Percentiles rank a stretch among this genome's conserved stretches.
phyloP scores from a whole-genome alignment of 345 rosid genomes.

The rapeseed (Brassica napus) region DNA sequence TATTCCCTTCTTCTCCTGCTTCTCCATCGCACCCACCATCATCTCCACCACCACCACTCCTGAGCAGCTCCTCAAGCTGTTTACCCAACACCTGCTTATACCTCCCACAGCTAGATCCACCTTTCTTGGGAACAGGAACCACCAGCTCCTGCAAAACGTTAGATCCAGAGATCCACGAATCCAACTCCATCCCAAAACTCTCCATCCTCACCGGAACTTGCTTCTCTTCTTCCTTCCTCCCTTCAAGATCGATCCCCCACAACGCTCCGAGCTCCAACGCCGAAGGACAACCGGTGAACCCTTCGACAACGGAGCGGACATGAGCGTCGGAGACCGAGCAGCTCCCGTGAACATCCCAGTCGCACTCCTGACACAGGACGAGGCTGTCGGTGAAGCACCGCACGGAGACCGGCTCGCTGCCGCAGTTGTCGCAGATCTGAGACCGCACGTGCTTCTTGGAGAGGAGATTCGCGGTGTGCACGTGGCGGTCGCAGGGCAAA shows the following conservation, averaged over 20 bases:
- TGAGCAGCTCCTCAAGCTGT: constrained; percentile 68
- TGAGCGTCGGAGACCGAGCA: constrained; percentile 67
- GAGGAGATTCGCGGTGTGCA: constrained; percentile 85
- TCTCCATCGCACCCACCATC: not conserved
- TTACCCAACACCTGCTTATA: constrained; percentile 54
- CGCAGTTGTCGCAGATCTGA: constrained; percentile 88
- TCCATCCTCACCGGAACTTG: constrained; percentile 20
- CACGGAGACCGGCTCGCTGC: constrained; percentile 62
- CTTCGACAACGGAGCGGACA: constrained; percentile 59
- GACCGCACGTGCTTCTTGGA: constrained; percentile 83
- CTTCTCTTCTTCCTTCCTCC: constrained; percentile 33
- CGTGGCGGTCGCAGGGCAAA: constrained; percentile 83
- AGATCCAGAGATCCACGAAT: constrained; percentile 48
- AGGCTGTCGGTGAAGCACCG: constrained; percentile 65
- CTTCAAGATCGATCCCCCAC: constrained; percentile 63
- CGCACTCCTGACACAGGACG: constrained; percentile 68
- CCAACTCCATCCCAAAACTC: constrained; percentile 45
- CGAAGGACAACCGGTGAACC: constrained; percentile 70
- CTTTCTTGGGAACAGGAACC: constrained; percentile 69
- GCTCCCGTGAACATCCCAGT: constrained; percentile 72
- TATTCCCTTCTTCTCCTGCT: constrained; percentile 17
- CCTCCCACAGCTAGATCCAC: constrained; percentile 52
- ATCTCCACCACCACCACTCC: constrained; percentile 36
- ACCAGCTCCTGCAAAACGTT: constrained; percentile 52
- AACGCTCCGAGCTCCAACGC: constrained; percentile 56